Evolutionary conservation across 331 rosid genomes (phyloP).

Genomic region (Cydonia oblonga): DNA sequence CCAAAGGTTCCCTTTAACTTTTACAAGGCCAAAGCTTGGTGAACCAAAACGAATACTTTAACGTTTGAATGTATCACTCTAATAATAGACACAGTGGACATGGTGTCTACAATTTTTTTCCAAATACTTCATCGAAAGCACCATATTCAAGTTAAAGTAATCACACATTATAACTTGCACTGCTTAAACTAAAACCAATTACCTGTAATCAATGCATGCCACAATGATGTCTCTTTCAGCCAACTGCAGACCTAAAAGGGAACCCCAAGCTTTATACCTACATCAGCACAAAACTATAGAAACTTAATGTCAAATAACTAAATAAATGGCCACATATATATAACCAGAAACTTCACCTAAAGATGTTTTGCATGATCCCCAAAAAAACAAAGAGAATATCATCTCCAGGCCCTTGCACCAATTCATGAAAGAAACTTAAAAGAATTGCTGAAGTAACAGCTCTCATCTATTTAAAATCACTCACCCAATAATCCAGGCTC

Average conservation of each 20-base stretch:
- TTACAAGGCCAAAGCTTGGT: not conserved
- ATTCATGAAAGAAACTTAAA: not conserved
- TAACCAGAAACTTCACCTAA: not conserved
- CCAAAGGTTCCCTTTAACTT: not conserved
- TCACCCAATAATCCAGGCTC: constrained; percentile 99
- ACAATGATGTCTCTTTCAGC: constrained; percentile 85
- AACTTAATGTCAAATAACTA: constrained; percentile 13
- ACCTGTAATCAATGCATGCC: constrained; percentile 93
- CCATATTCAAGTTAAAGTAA: not conserved
- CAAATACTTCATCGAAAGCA: not conserved
- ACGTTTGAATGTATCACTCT: not conserved
- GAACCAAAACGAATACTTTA: not conserved
- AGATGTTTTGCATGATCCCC: not conserved
- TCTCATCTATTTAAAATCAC: constrained; percentile 20
- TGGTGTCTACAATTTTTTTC: not conserved
- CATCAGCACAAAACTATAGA: constrained; percentile 19
- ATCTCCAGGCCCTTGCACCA: not conserved
- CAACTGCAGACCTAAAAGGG: constrained; percentile 74
- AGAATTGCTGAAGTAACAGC: not conserved
- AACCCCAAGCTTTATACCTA: constrained; percentile 98
- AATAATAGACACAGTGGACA: not conserved
- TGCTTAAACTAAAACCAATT: constrained; percentile 25
- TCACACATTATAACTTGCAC: not conserved
- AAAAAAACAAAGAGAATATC: not conserved
- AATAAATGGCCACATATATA: not conserved